Evolutionary conservation across 75 land plant genomes (phyloP).

Genomic region (Pinus albicaulis): DNA sequence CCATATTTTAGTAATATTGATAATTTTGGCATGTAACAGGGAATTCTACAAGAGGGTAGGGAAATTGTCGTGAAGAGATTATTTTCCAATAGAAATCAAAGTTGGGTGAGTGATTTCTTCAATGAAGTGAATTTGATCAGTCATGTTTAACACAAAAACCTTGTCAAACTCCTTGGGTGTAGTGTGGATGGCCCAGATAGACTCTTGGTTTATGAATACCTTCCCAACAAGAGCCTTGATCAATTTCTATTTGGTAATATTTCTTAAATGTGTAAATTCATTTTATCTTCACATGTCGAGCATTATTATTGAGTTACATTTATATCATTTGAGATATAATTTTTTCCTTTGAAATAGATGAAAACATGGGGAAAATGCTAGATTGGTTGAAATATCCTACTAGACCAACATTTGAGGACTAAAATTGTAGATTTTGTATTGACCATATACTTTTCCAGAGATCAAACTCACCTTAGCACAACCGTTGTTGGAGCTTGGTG

Average conservation of each 20-base stretch:
- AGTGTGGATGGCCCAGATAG: slow-evolving; percentile 35
- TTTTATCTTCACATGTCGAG: neutral
- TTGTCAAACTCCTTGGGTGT: slow-evolving; percentile 39
- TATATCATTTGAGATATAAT: neutral
- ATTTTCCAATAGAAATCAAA: slow-evolving; percentile 15
- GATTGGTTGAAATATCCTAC: too few species aligned
- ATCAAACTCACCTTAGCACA: slow-evolving; percentile 2
- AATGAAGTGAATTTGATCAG: slow-evolving; percentile 39
- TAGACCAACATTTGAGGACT: too few species aligned
- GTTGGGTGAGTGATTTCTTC: slow-evolving; percentile 33
- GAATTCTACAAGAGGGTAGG: slow-evolving; percentile 21
- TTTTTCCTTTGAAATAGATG: neutral
- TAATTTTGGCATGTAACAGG: slow-evolving; percentile 3
- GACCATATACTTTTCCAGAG: neutral
- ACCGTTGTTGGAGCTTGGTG: neutral
- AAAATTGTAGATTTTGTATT: neutral
- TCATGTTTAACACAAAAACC: slow-evolving; percentile 31
- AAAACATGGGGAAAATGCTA: too few species aligned
- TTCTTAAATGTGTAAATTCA: neutral
- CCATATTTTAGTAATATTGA: too few species aligned
- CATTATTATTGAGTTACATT: neutral
- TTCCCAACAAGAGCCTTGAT: slow-evolving; percentile 30
- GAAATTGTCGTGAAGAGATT: slow-evolving; percentile 29
- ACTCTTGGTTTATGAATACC: slow-evolving; percentile 40
- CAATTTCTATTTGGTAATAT: slow-evolving; percentile 25